Base-by-base conservation (phyloP, 2,329 filamentous ascomycete genomes). In the Diaporthe velutina region DNA sequence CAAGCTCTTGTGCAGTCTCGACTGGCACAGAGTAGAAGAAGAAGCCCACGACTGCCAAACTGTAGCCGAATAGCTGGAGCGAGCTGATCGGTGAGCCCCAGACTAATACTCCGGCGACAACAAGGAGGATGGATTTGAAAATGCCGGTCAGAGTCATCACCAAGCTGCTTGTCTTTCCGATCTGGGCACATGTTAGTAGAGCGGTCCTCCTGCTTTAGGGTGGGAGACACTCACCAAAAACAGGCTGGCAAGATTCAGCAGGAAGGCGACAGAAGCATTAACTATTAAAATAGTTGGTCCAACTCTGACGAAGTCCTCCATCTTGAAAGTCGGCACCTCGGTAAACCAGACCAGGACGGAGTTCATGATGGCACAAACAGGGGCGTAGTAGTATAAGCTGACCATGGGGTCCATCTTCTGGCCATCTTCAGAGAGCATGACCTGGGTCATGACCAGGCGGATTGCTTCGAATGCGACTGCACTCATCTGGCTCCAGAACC, bases 321-420 rank as follows among this genome's bases (percentile, higher is more conserved):
- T 88, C 61, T 90, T 88, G 84, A 97, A 91, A 50, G 82, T 86
- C 48, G 90, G 90, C 2, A 93, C 82, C 84, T 97, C 94, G n/a
- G 91, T 86, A 78, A 93, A 86, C 74, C 94, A 82, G 76, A 93
- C 91, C 45, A 95, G 91, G 50, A 93, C 79, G 73, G 93, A 86
- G 85, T 97, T 97, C 92, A 95, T 95, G 79, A 93, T 84, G 66
- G 94, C 93, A 84, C 95, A 97, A 66, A 95, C 92, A 7, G 95
- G 95, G 0, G 95, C 95, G 81, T 95, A 97, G 87, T 97, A 97
- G 88, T 97, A 97, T 30, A 97, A 89, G 42, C 94, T 95, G 76
- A 97, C 94, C 48, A 98, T 89, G 48, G 95, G 94, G 81, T 97
- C 94, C 95, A 97, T 97, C 87, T 94, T 95, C 86, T 94, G 83